Evolutionary conservation across 257 asterid species (phyloP).

Genomic region (Solanum neorickii): DNA sequence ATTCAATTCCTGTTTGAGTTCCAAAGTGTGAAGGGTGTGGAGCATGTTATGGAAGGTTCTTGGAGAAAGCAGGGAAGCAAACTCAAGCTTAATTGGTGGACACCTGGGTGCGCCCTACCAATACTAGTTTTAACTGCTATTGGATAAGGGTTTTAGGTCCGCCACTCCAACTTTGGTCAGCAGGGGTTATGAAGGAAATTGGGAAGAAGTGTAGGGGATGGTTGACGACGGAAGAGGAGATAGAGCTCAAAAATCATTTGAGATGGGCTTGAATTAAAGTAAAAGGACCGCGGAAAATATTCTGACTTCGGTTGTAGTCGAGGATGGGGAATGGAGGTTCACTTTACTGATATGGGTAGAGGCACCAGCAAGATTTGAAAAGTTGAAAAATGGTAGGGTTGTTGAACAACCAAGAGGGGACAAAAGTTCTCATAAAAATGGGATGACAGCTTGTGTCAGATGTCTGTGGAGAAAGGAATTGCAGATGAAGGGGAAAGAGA

Average conservation of each 20-base stretch:
- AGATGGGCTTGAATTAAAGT: not conserved
- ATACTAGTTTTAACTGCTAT: not conserved
- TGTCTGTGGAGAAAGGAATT: not conserved
- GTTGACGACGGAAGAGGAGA: not conserved
- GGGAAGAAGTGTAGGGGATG: not conserved
- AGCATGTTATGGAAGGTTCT: not conserved
- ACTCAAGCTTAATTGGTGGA: not conserved
- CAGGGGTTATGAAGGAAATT: not conserved
- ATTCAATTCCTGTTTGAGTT: not conserved
- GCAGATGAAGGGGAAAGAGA: not conserved
- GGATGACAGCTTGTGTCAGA: not conserved
- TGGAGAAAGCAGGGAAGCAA: not conserved
- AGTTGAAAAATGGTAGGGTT: not conserved
- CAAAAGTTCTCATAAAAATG: not conserved
- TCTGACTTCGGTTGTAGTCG: not conserved
- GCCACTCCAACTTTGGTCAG: not conserved
- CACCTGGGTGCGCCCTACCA: not conserved
- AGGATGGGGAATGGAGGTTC: not conserved
- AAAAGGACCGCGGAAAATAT: not conserved
- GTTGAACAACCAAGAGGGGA: not conserved
- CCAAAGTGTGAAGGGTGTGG: not conserved
- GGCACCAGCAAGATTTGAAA: not conserved
- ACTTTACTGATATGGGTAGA: not conserved
- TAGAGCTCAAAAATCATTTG: not conserved
- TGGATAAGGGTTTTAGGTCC: not conserved